Percentiles rank a stretch among this genome's conserved stretches.
Conservation (phyloP, 2,329 filamentous ascomycete species). For the Alternaria rosae region DNA sequence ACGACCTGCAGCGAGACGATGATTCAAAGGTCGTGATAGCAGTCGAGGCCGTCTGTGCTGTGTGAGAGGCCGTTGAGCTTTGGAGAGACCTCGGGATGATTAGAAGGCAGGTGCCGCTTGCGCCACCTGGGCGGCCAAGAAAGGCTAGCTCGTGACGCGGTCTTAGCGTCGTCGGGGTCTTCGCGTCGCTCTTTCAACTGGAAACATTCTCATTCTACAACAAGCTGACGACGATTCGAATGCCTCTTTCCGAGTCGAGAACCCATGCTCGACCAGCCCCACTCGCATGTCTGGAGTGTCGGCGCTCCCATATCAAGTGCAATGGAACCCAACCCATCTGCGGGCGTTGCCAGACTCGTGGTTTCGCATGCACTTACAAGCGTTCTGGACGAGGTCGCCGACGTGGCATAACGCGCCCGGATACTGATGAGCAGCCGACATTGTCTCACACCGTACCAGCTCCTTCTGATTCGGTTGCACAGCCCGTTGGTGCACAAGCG, state of each 20-base stretch:
- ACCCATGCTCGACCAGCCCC: conserved; percentile 23
- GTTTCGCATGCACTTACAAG: conserved; percentile 54
- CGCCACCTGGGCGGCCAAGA: neutral
- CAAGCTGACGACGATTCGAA: neutral
- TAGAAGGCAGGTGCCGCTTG: neutral
- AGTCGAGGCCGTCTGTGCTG: neutral
- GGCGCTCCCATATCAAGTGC: conserved; percentile 58
- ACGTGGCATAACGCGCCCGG: conserved; percentile 31
- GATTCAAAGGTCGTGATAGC: neutral
- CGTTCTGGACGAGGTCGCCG: conserved; percentile 55
- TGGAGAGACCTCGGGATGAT: neutral
- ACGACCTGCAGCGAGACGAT: neutral
- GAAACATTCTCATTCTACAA: conserved; percentile 2
- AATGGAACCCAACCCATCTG: conserved; percentile 53
- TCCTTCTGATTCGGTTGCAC: neutral
- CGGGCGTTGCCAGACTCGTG: conserved; percentile 53
- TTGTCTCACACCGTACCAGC: neutral
- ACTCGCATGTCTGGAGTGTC: conserved; percentile 57
- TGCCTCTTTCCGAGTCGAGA: conserved; percentile 3
- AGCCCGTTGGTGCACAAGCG: conserved; percentile 17
- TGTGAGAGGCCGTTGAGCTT: neutral
- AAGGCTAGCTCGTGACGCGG: neutral
- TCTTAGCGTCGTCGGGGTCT: neutral
- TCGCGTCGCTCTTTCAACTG: neutral
- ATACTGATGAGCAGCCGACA: neutral